These are phyloP conservation scores for Lactarius psammicola DNA, from an alignment of 768 basidiomycete species.

Conservation along the genomic window DNA sequence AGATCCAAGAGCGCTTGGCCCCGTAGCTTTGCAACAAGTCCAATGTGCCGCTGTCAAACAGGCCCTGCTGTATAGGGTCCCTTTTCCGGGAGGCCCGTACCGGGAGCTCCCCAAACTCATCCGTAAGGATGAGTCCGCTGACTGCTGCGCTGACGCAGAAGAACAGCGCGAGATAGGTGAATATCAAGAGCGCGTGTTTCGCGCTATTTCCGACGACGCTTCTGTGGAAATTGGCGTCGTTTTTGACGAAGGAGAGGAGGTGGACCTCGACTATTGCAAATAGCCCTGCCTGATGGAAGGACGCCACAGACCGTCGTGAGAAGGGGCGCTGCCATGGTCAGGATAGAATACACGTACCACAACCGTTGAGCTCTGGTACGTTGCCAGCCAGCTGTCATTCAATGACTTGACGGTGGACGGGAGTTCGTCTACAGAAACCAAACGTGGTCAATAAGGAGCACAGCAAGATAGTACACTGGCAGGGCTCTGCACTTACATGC, in stretches of 20 bases:
- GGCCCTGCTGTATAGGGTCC: constrained; percentile 22
- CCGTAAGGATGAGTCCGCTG: constrained; percentile 27
- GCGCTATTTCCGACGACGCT: neutral
- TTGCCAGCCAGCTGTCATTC: constrained; percentile 26
- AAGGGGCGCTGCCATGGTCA: neutral
- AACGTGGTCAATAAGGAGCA: neutral
- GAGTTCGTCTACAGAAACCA: constrained; percentile 21
- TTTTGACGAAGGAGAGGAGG: constrained; percentile 23
- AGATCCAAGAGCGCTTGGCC: constrained; percentile 20
- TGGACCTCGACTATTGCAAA: constrained; percentile 22
- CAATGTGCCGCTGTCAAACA: constrained; percentile 19
- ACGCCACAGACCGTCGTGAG: neutral
- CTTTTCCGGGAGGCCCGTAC: constrained; percentile 21
- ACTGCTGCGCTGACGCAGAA: constrained; percentile 24
- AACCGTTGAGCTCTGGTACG: constrained; percentile 23
- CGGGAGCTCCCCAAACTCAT: constrained; percentile 25
- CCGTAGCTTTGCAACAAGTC: constrained; percentile 23
- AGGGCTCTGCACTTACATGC: constrained; percentile 14
- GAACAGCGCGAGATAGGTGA: constrained; percentile 27
- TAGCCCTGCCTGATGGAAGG: constrained; percentile 19
- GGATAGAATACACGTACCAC: constrained; percentile 11
- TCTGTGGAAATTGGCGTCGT: neutral
- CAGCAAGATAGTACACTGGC: neutral
- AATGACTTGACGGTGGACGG: constrained; percentile 26
- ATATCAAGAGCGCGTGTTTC: constrained; percentile 20